Evolutionary conservation across 2,329 filamentous ascomycete species (phyloP), one percentile per base, ranked within the genome.

Genomic region (Fusarium torreyae): DNA sequence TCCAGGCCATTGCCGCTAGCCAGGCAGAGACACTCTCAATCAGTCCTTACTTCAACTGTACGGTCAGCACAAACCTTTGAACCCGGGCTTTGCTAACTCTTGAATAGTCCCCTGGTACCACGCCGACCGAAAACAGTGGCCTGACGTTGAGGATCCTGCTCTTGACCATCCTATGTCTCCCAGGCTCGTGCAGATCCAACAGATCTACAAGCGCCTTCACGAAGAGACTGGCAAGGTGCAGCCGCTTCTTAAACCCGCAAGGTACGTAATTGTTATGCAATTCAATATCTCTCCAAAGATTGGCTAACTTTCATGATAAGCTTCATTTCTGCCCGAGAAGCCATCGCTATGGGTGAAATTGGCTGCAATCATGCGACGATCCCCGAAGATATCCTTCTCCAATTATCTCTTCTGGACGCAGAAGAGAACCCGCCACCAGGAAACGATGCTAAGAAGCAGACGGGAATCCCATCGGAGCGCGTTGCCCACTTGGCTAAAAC

Each of bases 101-200:
- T 22, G 15, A 4, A 6, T 18, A 63, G 57, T 63, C 13, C 57
- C 49, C 1, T 57, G 49, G 60, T 63, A 39, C 34, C 49, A 49
- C 4, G 11, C 20, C 24, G 11, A 63, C n/a, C 24, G 31, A 6
- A 36, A 44, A 6, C 58, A 34, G 15, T 63, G 50, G 60, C 43
- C 60, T 11, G 18, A 63, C 34, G n/a, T 28, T 6, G 15, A 44
- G 8, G 60, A 63, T 9, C 57, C 59, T 4, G 57, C 59, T 38
- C 36, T 63, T 13, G 57, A 63, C 3, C 59, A 63, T 45, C 49
- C 60, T 4, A 63, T 63, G 49, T 63, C 60, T 5, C 14, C 31
- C 4, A 63, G 57, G 10, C 22, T 63, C 4, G 18, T 49, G 2
- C 57, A 44, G n/a, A 49, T 56, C 3, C 42, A 34, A 5, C 31